Evolutionary conservation across 163 green algal species (phyloP).

Genomic region (Scenedesmus sp.): DNA sequence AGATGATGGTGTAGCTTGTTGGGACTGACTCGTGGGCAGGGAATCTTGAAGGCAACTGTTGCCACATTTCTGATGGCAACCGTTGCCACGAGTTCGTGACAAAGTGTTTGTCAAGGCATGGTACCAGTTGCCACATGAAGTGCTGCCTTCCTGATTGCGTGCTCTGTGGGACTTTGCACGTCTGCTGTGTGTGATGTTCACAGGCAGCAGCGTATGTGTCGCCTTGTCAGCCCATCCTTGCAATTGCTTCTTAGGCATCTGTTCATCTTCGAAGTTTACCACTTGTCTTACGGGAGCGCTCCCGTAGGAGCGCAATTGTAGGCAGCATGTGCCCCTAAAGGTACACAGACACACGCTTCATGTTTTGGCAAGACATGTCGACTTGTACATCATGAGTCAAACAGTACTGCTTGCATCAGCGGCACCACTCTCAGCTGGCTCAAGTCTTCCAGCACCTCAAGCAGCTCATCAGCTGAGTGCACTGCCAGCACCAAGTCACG

Average conservation of each 20-base stretch:
- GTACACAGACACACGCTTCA: not conserved
- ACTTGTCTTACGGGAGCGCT: too few relatives aligned
- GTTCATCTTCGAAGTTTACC: too few relatives aligned
- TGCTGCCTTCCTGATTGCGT: too few relatives aligned
- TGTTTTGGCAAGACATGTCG: not conserved
- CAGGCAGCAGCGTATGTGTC: too few relatives aligned
- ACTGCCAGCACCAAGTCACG: constrained; percentile 69
- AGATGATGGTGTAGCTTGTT: not conserved
- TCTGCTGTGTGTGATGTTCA: too few relatives aligned
- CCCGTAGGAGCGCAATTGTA: too few relatives aligned
- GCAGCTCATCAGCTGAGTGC: constrained; percentile 59
- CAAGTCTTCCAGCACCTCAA: constrained; percentile 72
- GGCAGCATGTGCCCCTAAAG: not conserved
- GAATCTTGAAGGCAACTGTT: not conserved
- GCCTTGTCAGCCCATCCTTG: too few relatives aligned
- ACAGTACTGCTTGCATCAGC: constrained; percentile 78
- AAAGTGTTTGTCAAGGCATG: too few relatives aligned
- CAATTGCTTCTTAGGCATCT: not conserved
- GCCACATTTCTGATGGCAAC: too few relatives aligned
- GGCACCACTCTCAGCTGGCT: constrained; percentile 69
- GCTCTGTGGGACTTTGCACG: too few relatives aligned
- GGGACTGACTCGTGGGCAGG: not conserved
- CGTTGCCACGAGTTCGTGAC: too few relatives aligned
- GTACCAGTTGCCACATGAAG: too few relatives aligned
- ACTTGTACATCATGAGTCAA: constrained; percentile 46